Evolutionary conservation across 208 protist genomes (phyloP), one percentile per base, ranked within the genome.

Genomic region (Vickermania spadyakhi): DNA sequence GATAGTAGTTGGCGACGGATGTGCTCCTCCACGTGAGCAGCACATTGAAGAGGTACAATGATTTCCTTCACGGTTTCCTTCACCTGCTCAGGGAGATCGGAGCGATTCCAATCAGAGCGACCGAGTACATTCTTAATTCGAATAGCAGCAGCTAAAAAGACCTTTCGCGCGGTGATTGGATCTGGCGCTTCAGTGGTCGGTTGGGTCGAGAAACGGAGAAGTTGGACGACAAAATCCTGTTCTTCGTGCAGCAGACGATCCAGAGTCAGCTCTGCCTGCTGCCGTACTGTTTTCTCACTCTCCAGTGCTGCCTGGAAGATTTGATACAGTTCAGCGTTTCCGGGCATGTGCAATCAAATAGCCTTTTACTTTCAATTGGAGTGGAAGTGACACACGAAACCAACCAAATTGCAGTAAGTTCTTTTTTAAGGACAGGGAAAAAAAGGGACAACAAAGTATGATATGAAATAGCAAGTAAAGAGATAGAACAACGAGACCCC

Each of bases 1-100:
- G 73, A 72, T 26, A 90, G 73, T 57, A 94, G 63, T 72, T 92
- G 84, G 0, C 82, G 79, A 1, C 88, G 84, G 26, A 94, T 66
- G 1, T 51, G 60, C 62, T 90, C 84, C 11, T 68, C 61, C 11
- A 94, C 79, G 60, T 88, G 79, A 21, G 79, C 69, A 18, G 65
- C 65, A 41, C 84, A 91, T 58, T 88, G 82, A 22, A 78, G 49
- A 4, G 82, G 68, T 49, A 94, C 72, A 29, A 94, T 62, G 11
- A 65, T 52, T 13, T 77, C 59, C 2, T 75, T 67, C 26, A 92
- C 75, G 3, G 58, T 52, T 13, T 26, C 22, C 62, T 77, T 77
- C 29, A 85, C 72, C n/a, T 70, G 64, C 7, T 79, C 72, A 3
- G 74, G 76, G 64, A 85, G 89, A 26, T 62, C 31, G 42, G 76